These are phyloP conservation scores for Castanea sativa DNA, from an alignment of 306 rosid genomes.

Conservation along the genomic window DNA sequence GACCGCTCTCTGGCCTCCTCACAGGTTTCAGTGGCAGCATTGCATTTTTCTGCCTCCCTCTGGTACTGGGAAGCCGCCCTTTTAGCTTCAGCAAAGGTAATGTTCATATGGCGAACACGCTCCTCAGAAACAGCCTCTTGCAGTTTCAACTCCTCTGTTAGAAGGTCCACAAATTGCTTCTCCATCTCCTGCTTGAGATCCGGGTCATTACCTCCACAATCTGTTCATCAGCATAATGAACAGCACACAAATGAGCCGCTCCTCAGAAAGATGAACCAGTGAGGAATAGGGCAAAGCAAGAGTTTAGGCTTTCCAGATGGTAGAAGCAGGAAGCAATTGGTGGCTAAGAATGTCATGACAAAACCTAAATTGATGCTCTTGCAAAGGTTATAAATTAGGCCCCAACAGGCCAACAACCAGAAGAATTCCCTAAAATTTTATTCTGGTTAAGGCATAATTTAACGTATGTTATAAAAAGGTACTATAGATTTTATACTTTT, in stretches of 20 bases:
- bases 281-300: neutral
- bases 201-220: constrained; percentile 88
- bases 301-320: neutral
- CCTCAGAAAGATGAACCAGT: neutral
- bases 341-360: neutral
- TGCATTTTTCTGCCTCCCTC: constrained; percentile 94
- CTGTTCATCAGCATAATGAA: constrained; percentile 43
- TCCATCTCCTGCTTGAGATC: constrained; percentile 94
- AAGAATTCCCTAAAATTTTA: neutral
- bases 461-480: neutral
- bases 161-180: constrained; percentile 92
- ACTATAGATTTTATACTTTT: neutral
- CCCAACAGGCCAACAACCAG: neutral
- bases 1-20: constrained; percentile 88
- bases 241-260: neutral
- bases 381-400: neutral
- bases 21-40: constrained; percentile 89
- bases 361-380: neutral
- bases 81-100: constrained; percentile 81
- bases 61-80: constrained; percentile 90
- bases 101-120: constrained; percentile 73
- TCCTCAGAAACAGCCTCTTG: constrained; percentile 81
- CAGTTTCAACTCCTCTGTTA: constrained; percentile 82
- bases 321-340: neutral
- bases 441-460: neutral